Base-by-base conservation (phyloP, 306 rosid genomes). In the Cicer cuneatum region DNA sequence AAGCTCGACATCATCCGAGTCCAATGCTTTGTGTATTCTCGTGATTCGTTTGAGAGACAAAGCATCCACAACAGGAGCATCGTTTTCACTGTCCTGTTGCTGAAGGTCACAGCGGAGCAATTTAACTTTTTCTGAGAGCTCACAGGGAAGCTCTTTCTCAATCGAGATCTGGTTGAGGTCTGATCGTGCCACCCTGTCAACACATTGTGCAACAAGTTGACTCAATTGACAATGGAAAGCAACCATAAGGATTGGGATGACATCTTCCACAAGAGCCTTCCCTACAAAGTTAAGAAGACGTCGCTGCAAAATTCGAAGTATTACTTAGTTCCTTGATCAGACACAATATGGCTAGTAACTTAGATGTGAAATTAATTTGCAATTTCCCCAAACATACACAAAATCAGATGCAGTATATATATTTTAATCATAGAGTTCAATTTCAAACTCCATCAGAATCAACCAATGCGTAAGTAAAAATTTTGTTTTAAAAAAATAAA, bases 1-100 rank as follows among this genome's bases (percentile, higher is more conserved):
- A 49, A 95, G 93, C 81, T 92, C 99, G 24, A 95, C 92, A 49
- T 95, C 99, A 81, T 95, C 99, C 2, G 90, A 87, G 71, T 92
- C 99, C 71, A 95, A 81, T 29, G 99, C 99, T 70, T 82, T 86
- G 66, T 86, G 97, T 68, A 95, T 88, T 64, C 89, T 87, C 72
- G 87, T 79, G 42, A 92, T 88, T 79, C 84, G 84, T 89, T 85
- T 95, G 42, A 87, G 89, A 75, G 67, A 74, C 74, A 66, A 9
- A 2, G 78, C 72, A 7, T 87, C 89, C 48, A 73, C 76, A 46
- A 57, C 85, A 66, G 73, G n/a, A 21, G 38, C 66, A 75, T 68
- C 48, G 14, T 51, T 46, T 86, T 88, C 92, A 58, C 19, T 77
- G n/a, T 79, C 85, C 11, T 11, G 83, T 75, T 73, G 83, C 77